A percentile compares a stretch with the other conserved stretches of the same genome.
Conservation (phyloP, 345 rosid genomes). For the rapeseed (Brassica napus) region DNA sequence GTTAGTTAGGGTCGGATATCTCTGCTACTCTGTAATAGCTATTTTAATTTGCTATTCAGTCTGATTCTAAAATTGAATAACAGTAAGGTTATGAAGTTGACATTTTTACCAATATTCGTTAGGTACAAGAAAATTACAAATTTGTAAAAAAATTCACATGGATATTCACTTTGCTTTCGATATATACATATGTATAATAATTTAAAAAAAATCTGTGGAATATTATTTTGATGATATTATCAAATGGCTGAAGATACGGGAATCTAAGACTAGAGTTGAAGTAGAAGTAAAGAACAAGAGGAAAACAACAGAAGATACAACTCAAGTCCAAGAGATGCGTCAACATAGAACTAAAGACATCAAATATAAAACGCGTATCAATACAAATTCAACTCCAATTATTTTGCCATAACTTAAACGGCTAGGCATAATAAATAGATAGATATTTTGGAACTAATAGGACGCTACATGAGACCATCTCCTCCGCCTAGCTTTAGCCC, state of each 20-base stretch:
- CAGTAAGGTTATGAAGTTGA: neutral
- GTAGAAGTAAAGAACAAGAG: slow-evolving; percentile 37
- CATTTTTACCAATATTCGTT: neutral
- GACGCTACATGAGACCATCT: neutral
- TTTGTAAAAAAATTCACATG: neutral
- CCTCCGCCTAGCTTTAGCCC: too few relatives aligned
- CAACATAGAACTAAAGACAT: slow-evolving; percentile 28
- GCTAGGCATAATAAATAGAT: slow-evolving; percentile 4
- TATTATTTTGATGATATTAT: slow-evolving; percentile 18
- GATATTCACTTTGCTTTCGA: neutral
- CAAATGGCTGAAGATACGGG: slow-evolving; percentile 10
- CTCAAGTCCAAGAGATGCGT: slow-evolving; percentile 36
- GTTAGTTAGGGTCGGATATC: neutral
- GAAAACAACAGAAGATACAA: slow-evolving; percentile 39
- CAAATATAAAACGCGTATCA: slow-evolving; percentile 24
- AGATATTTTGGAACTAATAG: slow-evolving; percentile 4
- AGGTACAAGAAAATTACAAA: neutral
- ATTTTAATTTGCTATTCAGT: neutral
- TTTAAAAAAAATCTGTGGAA: slow-evolving; percentile 6
- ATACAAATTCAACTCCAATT: slow-evolving; percentile 31
- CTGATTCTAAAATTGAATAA: neutral
- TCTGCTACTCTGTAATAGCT: neutral
- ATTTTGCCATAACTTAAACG: slow-evolving; percentile 16
- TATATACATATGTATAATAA: neutral
- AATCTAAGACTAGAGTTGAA: slow-evolving; percentile 40